Evolutionary conservation across 495 filamentous ascomycete genomes (phyloP).

Genomic region (Astrothelium macrocarpum): DNA sequence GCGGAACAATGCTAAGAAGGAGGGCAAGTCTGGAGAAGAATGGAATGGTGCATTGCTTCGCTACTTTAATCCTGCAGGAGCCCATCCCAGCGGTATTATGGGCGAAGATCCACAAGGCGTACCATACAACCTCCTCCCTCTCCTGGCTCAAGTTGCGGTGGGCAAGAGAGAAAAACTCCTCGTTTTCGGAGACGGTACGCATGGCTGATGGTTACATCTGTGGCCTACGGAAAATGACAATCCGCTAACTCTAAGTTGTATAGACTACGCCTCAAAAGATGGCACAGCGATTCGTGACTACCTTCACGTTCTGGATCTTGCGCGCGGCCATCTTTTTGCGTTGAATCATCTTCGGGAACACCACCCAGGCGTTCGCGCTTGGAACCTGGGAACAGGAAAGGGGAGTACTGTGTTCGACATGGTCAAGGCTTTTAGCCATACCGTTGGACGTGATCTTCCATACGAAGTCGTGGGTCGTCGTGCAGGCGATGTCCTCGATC

Average conservation of each 20-base stretch:
- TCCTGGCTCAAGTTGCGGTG: conserved; percentile 90
- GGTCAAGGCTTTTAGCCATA: conserved; percentile 83
- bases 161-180: conserved; percentile 90
- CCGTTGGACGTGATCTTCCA: conserved; percentile 72
- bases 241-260: neutral
- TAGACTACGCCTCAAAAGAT: conserved; percentile 79
- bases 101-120: conserved; percentile 94
- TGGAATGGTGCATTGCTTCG: conserved; percentile 92
- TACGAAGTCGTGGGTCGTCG: conserved; percentile 80
- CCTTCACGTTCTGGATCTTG: conserved; percentile 82
- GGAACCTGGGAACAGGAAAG: conserved; percentile 94
- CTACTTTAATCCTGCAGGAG: conserved; percentile 96
- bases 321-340: conserved; percentile 79
- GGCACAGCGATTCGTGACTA: conserved; percentile 67
- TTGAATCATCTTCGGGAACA: conserved; percentile 83
- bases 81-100: conserved; percentile 95
- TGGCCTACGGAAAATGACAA: neutral
- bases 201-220: neutral
- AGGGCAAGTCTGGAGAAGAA: conserved; percentile 61
- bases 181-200: conserved; percentile 83
- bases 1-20: conserved; percentile 72
- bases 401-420: conserved; percentile 96
- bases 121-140: conserved; percentile 88
- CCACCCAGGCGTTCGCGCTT: conserved; percentile 86
- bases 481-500: conserved; percentile 83